phyloP scores from a whole-genome alignment of 2,329 filamentous ascomycete species.

The Magnaporthales sp. region DNA sequence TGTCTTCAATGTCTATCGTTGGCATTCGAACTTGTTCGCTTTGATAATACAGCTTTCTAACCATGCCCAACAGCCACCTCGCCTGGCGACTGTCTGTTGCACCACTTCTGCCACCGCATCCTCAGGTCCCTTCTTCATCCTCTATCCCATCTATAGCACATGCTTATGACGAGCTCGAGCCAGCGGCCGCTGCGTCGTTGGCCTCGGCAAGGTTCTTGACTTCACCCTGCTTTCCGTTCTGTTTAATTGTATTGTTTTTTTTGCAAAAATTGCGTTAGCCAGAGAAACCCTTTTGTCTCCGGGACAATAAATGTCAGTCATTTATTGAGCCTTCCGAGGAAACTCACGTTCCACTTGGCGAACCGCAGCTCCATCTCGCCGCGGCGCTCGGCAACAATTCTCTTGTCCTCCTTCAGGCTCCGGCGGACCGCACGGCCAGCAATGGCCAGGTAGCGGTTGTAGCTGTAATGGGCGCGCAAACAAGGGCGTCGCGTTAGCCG shows the following conservation, averaged over 20 bases:
- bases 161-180: constrained; percentile 19
- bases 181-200: constrained; percentile 32
- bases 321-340: not conserved
- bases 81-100: not conserved
- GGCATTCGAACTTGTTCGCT: not conserved
- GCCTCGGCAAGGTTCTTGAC: constrained; percentile 59
- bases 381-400: constrained; percentile 78
- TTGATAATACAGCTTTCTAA: not conserved
- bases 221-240: constrained; percentile 97
- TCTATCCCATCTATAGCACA: not conserved
- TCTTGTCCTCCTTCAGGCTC: constrained; percentile 92
- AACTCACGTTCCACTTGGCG: constrained; percentile 89
- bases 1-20: not conserved
- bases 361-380: constrained; percentile 86
- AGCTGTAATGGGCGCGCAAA: constrained; percentile 45
- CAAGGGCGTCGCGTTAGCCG: constrained; percentile 5
- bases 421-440: constrained; percentile 91
- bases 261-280: constrained; percentile 1
- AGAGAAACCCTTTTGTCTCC: not conserved
- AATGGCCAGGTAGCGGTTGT: constrained; percentile 99
- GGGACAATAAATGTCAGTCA: not conserved
- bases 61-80: not conserved
- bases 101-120: not conserved
- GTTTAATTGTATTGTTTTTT: constrained; percentile 29
- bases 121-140: not conserved